Percentiles rank a stretch among this genome's conserved stretches.
Conservation (phyloP, 371 early-diverging fungal species). For the Mortierella sp. region DNA sequence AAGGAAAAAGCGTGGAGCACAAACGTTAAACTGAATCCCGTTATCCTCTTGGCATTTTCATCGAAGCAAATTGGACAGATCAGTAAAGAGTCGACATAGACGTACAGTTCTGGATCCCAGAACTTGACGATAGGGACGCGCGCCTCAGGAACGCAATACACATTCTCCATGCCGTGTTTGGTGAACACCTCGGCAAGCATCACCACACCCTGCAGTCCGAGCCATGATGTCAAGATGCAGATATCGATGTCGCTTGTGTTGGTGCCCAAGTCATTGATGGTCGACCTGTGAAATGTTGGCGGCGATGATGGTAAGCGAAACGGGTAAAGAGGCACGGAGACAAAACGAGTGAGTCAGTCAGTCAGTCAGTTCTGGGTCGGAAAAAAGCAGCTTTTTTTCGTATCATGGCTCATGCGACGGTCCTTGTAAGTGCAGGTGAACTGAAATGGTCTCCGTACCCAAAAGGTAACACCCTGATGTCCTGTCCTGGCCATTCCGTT, state of each 20-base stretch:
- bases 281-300: conserved; percentile 59
- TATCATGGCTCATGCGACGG: conserved; percentile 7
- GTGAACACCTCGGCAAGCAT: conserved; percentile 58
- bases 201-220: conserved; percentile 62
- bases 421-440: conserved; percentile 13
- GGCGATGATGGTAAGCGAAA: not conserved
- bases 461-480: conserved; percentile 53
- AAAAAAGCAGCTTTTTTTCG: conserved; percentile 4
- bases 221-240: conserved; percentile 69
- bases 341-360: not conserved
- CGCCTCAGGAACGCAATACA: conserved; percentile 68
- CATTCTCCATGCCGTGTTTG: conserved; percentile 70
- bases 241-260: conserved; percentile 73
- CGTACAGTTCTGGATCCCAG: conserved; percentile 74
- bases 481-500: conserved; percentile 52
- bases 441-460: conserved; percentile 44
- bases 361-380: not conserved
- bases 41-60: not conserved
- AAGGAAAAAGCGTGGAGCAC: not conserved
- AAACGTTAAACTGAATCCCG: not conserved
- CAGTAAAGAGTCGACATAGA: conserved; percentile 24
- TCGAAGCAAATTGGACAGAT: conserved; percentile 55
- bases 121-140: conserved; percentile 77
- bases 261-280: conserved; percentile 68
- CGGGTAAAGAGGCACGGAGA: not conserved